Conservation (phyloP, 768 basidiomycete species). For the Tylopilus vinaceipallidus region DNA sequence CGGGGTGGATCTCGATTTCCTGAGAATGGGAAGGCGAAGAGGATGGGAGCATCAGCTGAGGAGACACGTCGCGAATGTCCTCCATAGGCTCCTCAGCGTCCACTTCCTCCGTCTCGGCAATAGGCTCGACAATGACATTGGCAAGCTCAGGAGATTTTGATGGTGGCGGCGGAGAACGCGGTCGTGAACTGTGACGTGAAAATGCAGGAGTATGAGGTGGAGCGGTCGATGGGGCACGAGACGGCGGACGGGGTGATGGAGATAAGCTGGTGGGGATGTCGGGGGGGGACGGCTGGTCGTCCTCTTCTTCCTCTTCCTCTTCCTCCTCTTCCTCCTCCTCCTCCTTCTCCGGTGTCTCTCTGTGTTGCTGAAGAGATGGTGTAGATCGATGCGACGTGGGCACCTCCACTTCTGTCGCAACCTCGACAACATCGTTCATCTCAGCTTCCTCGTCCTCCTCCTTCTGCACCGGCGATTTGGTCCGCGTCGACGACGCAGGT, state of each 20-base stretch:
- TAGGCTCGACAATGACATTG: slow-evolving; percentile 4
- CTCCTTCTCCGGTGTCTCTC: slow-evolving; percentile 6
- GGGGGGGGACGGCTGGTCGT: slow-evolving; percentile 2
- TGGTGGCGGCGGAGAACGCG: slow-evolving; percentile 10
- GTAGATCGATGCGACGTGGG: slow-evolving; percentile 15
- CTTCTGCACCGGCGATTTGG: slow-evolving; percentile 21
- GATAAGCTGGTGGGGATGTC: slow-evolving; percentile 1
- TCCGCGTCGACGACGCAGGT: slow-evolving; percentile 26
- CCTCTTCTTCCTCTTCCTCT: slow-evolving; percentile 12
- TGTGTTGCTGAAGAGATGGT: slow-evolving; percentile 13
- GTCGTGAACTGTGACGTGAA: slow-evolving; percentile 20
- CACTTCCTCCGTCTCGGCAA: slow-evolving; percentile 11
- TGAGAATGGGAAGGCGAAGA: slow-evolving; percentile 18
- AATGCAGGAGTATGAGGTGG: slow-evolving; percentile 14
- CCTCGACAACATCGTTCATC: slow-evolving; percentile 14
- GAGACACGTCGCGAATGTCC: slow-evolving; percentile 23
- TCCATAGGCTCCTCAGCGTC: slow-evolving; percentile 19
- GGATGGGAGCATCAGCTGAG: slow-evolving; percentile 21
- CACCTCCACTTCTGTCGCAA: slow-evolving; percentile 11
- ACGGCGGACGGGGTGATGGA: slow-evolving; percentile 18
- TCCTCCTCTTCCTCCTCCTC: slow-evolving; percentile 20
- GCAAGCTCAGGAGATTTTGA: slow-evolving; percentile 8
- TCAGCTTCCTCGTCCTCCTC: slow-evolving; percentile 29
- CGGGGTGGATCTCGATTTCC: neutral
- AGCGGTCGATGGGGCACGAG: slow-evolving; percentile 11